Conservation (phyloP, 495 filamentous ascomycete species). For the Hyaloscypha finlandica region DNA sequence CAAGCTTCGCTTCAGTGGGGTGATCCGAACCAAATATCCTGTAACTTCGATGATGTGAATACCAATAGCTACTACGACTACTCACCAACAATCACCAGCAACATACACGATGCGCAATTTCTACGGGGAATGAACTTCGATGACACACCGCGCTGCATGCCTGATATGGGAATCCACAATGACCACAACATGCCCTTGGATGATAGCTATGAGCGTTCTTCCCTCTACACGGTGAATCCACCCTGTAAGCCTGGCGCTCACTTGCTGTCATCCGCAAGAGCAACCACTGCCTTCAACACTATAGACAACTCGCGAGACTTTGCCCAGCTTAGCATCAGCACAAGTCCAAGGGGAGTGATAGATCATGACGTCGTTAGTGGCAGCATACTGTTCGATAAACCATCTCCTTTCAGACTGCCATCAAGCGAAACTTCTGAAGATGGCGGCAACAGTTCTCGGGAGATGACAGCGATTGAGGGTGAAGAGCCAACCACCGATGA, state of each 20-base stretch:
- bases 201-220: slow-evolving; percentile 8
- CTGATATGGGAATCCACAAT: slow-evolving; percentile 10
- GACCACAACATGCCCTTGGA: slow-evolving; percentile 12
- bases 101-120: slow-evolving; percentile 3
- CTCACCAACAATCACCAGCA: slow-evolving; percentile 16
- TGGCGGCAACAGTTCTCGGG: slow-evolving; percentile 24
- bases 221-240: slow-evolving; percentile 17
- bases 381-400: slow-evolving; percentile 8
- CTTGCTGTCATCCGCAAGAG: background rate
- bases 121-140: slow-evolving; percentile 11
- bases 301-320: slow-evolving; percentile 19
- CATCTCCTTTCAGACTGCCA: slow-evolving; percentile 11
- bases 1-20: slow-evolving; percentile 26
- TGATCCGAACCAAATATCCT: slow-evolving; percentile 11
- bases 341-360: slow-evolving; percentile 18
- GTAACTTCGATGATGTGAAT: slow-evolving; percentile 21
- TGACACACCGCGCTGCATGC: slow-evolving; percentile 20
- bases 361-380: slow-evolving; percentile 10
- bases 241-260: slow-evolving; percentile 4
- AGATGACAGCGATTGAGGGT: slow-evolving; percentile 30
- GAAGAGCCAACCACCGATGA: slow-evolving; percentile 40
- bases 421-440: slow-evolving; percentile 25
- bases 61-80: slow-evolving; percentile 21
- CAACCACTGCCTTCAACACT: slow-evolving; percentile 7
- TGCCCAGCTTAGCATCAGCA: slow-evolving; percentile 23